Conservation (phyloP, 1,284 basidiomycete species). For the Heliocybe sulcata region DNA sequence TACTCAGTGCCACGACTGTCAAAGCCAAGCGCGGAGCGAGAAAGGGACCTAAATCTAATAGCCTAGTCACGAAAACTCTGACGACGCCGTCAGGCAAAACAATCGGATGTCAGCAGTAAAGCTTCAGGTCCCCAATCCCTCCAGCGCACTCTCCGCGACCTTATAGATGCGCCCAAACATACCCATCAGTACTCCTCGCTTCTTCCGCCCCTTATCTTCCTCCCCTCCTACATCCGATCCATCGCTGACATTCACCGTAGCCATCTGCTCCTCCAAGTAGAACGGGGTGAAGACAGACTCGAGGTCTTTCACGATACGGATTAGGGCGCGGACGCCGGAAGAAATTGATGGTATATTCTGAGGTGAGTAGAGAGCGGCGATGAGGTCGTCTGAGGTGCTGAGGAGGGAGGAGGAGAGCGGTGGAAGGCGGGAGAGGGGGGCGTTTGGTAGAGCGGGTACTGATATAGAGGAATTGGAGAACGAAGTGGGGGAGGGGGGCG, state of each 20-base stretch:
- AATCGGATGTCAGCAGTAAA: constrained; percentile 9
- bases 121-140: constrained; percentile 3
- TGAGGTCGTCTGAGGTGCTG: constrained; percentile 53
- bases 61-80: too few relatives aligned
- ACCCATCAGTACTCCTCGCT: constrained; percentile 46
- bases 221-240: constrained; percentile 19
- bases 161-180: constrained; percentile 53
- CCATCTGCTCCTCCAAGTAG: constrained; percentile 27
- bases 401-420: constrained; percentile 42
- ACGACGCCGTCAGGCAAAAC: too few relatives aligned
- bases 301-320: constrained; percentile 27
- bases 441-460: not conserved
- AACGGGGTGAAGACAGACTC: constrained; percentile 21
- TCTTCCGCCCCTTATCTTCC: constrained; percentile 17
- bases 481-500: constrained; percentile 24
- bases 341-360: constrained; percentile 39
- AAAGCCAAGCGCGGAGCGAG: too few relatives aligned
- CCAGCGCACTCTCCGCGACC: constrained; percentile 13
- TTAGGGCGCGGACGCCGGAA: constrained; percentile 29
- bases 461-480: constrained; percentile 15
- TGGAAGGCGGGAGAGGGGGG: constrained; percentile 42
- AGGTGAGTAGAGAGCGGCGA: constrained; percentile 54
- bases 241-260: constrained; percentile 18
- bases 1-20: too few relatives aligned
- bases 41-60: not conserved